Evolutionary conservation across 2,329 filamentous ascomycete genomes (phyloP), one percentile per base, ranked within the genome.

Genomic region (Alternaria gansuensis): DNA sequence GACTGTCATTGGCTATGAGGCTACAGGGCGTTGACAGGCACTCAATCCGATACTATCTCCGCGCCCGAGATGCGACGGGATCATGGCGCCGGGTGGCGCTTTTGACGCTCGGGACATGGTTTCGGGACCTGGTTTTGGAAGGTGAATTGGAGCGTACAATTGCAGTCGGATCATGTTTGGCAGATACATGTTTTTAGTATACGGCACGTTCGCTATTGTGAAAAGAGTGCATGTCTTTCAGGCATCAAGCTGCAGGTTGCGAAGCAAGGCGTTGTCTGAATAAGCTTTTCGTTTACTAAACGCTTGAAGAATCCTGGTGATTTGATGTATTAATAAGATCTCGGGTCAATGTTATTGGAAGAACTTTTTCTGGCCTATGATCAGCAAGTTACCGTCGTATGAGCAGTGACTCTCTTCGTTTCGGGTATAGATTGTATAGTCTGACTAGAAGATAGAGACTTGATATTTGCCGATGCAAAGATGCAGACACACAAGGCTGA

Each of bases 51-150:
- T 26, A 45, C 44, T 24, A 23, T 50, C 50, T 49, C 54, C 41
- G 48, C 53, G 49, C 46, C 49, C 36, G 44, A 44, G 24, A 31
- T 33, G 57, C 36, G 46, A 46, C 50, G 50, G 51, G n/a, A 39
- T 37, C 51, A 24, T 54, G 34, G 43, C 29, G 51, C 24, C 36
- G 17, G 36, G 17, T 17, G 17, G 17, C 17, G 17, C 11, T 39
- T 23, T 39, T 23, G 3, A 13, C 36, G 4, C 23, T 39, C 36
- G 17, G 36, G 36, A 23, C 36, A 39, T 39, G 36, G 23, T 26
- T 26, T 44, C 11, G 24, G 36, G 36, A 23, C 36, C 21, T 39
- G 36, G 23, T 26, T 26, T 44, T 5, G 24, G 11, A 11, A 39
- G 17, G 36, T 11, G 36, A 9, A 13, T 11, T 29, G 9, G 24